Evolutionary conservation across 1,139 yeast species (phyloP).

Genomic region (Yamadazyma oceani): DNA sequence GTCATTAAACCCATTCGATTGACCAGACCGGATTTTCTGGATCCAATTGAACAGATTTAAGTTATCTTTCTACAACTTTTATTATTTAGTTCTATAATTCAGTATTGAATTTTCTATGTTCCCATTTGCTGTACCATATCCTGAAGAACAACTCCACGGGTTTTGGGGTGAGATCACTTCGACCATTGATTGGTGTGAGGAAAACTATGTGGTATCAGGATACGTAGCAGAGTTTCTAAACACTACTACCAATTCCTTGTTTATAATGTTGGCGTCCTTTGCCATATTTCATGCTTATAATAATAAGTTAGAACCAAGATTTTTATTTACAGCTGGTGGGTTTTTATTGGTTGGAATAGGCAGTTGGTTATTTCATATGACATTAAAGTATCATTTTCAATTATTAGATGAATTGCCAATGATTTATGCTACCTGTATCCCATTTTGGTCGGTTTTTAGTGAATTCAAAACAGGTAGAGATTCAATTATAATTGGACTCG

Average conservation of each 20-base stretch:
- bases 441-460: slow-evolving; percentile 85
- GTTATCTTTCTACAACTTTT: too few relatives aligned
- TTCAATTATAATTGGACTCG: slow-evolving; percentile 49
- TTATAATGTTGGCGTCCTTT: slow-evolving; percentile 64
- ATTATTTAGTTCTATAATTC: neutral
- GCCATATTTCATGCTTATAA: slow-evolving; percentile 62
- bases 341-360: slow-evolving; percentile 90
- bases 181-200: slow-evolving; percentile 97
- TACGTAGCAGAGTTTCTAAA: slow-evolving; percentile 89
- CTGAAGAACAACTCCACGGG: slow-evolving; percentile 43
- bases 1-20: slow-evolving; percentile 13
- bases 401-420: slow-evolving; percentile 93
- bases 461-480: slow-evolving; percentile 47
- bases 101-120: too few relatives aligned
- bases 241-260: slow-evolving; percentile 72
- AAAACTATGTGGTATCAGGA: slow-evolving; percentile 81
- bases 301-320: slow-evolving; percentile 67
- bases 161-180: slow-evolving; percentile 56
- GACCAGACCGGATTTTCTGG: slow-evolving; percentile 3
- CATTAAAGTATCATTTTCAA: slow-evolving; percentile 83
- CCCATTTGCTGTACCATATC: slow-evolving; percentile 49
- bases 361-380: slow-evolving; percentile 95
- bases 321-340: slow-evolving; percentile 70
- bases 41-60: neutral
- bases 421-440: slow-evolving; percentile 96